Evolutionary conservation across 306 rosid species (phyloP), one percentile per base, ranked within the genome.

Genomic region (Morella rubra): DNA sequence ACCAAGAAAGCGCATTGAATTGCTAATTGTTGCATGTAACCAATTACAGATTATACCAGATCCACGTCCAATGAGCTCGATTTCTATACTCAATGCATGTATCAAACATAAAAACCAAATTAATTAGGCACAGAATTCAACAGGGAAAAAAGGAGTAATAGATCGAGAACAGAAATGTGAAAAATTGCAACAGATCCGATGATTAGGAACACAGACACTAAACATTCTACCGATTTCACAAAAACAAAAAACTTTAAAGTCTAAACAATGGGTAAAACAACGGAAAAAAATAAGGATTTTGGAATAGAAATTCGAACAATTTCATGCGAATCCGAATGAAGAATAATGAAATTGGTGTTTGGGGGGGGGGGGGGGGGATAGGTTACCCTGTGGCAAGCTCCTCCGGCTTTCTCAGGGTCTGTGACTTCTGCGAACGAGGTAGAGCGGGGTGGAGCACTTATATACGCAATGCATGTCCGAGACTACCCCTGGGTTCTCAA

Each of bases 391-490:
- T 32, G 37, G 37, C 37, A 32, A 2, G 3, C 73, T 72, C 73
- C 44, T 61, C 61, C 41, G 67, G 45, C 49, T 70, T 80, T 77
- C 77, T 73, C 5, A 44, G 13, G 68, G 22, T 71, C 7, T 6
- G 42, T 58, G 19, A 45, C 42, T 69, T 77, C 20, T 79, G 78
- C 11, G 66, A 51, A 64, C 9, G 81, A 69, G 18, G 73, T 67
- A 84, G 77, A 44, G 84, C 0, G 53, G 27, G 67, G 74, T 65
- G 72, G 60, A 64, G 74, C 61, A 62, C 18, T 82, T 89, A 84
- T 85, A 90, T 88, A 90, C 85, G 68, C 84, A 86, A 80, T 77
- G 74, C 75, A 67, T 81, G 83, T 80, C 70, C 75, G n/a, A 77
- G 68, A 6, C 81, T 19, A 2, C 77, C 50, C 72, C 0, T 84